Conservation (phyloP, 2,329 filamentous ascomycete species). For the Byssochlamys sp. region DNA sequence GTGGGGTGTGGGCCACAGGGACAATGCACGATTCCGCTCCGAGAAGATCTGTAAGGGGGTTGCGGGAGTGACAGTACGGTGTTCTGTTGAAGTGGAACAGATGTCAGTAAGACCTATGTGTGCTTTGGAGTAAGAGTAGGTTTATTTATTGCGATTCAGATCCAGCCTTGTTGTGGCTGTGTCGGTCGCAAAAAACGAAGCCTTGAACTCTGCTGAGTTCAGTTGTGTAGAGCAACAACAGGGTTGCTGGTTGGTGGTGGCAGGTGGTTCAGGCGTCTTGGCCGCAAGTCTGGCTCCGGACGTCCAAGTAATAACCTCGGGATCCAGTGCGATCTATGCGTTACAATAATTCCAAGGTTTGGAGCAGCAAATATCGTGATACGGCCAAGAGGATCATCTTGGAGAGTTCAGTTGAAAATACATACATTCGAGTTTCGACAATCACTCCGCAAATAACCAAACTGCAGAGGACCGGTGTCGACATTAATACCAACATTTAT, state of each 20-base stretch:
- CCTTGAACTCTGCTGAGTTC: not conserved
- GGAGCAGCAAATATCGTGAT: not conserved
- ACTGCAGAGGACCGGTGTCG: not conserved
- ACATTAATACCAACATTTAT: not conserved
- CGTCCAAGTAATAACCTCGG: not conserved
- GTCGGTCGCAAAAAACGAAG: not conserved
- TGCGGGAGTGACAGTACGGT: not conserved
- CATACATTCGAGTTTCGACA: not conserved
- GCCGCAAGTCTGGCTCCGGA: not conserved
- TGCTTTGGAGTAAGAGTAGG: not conserved
- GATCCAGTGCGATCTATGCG: not conserved
- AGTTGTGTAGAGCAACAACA: not conserved
- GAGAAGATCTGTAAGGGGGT: not conserved
- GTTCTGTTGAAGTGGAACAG: not conserved
- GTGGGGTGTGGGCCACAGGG: not conserved
- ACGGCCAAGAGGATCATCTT: not conserved
- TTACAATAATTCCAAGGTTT: not conserved
- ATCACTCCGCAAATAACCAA: not conserved
- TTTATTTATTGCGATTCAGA: not conserved
- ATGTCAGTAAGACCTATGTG: not conserved
- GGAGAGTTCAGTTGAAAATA: not conserved
- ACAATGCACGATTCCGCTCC: not conserved
- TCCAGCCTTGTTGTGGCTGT: constrained; percentile 1
- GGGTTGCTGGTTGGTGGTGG: not conserved
- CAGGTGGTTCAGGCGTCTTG: not conserved